phyloP scores from a whole-genome alignment of 345 rosid species.

The Acer saccharum region DNA sequence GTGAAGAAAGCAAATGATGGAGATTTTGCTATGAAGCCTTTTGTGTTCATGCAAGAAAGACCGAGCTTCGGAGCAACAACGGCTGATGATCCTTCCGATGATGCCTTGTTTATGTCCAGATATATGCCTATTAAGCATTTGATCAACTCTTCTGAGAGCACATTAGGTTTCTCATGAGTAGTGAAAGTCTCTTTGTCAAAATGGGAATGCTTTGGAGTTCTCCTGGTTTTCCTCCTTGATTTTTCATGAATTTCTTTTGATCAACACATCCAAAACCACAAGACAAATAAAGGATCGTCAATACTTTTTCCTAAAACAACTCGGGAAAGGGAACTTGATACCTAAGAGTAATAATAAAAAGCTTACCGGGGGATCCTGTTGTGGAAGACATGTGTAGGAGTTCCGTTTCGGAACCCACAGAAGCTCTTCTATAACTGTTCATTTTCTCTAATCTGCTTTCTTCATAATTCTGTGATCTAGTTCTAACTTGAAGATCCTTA shows the following conservation, averaged over 20 bases:
- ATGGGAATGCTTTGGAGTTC: conserved; percentile 34
- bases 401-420: conserved; percentile 63
- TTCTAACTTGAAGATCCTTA: conserved; percentile 40
- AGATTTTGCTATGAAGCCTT: conserved; percentile 36
- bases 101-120: conserved; percentile 59
- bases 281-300: neutral
- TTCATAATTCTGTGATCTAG: conserved; percentile 54
- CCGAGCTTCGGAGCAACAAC: conserved; percentile 50
- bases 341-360: neutral
- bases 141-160: conserved; percentile 72
- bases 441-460: conserved; percentile 37
- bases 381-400: conserved; percentile 47
- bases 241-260: conserved; percentile 45
- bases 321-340: too few species aligned
- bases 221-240: conserved; percentile 45
- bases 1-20: conserved; percentile 24
- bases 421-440: conserved; percentile 56
- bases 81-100: conserved; percentile 38
- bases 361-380: conserved; percentile 51
- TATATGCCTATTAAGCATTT: conserved; percentile 68
- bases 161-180: conserved; percentile 55
- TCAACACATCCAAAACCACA: conserved; percentile 14
- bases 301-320: neutral
- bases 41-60: conserved; percentile 51
- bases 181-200: conserved; percentile 35